These are phyloP conservation scores for Catunica adiposa DNA, from an alignment of 2,329 filamentous ascomycete genomes.

Conservation along the genomic window DNA sequence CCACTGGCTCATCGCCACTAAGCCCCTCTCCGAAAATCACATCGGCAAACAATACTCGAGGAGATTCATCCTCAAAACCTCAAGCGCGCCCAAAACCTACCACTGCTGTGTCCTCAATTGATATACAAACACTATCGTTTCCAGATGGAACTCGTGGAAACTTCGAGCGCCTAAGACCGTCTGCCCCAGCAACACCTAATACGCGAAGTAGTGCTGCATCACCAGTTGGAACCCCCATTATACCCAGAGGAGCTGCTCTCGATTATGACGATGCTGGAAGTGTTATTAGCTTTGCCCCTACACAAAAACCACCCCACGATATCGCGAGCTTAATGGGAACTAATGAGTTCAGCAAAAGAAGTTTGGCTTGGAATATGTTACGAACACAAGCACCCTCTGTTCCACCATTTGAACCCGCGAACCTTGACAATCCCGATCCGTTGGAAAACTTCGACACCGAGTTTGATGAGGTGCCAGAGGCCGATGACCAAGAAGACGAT, in stretches of 20 bases:
- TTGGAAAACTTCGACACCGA: conserved; percentile 57
- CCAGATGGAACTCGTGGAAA: conserved; percentile 52
- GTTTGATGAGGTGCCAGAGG: conserved; percentile 56
- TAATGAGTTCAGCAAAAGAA: conserved; percentile 49
- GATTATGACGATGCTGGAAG: conserved; percentile 49
- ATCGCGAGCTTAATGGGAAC: conserved; percentile 60
- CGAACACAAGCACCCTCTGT: conserved; percentile 43
- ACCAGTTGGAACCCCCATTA: conserved; percentile 19
- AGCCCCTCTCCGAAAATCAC: background rate
- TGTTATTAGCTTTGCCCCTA: conserved; percentile 49
- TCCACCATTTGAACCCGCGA: conserved; percentile 42
- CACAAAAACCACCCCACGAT: conserved; percentile 47
- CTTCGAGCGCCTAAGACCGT: conserved; percentile 30
- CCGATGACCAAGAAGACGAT: conserved; percentile 15
- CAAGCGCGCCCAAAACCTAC: conserved; percentile 46
- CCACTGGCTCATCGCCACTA: background rate
- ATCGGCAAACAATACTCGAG: background rate
- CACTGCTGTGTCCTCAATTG: conserved; percentile 67
- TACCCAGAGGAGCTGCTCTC: conserved; percentile 6
- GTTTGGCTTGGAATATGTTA: conserved; percentile 51
- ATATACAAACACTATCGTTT: conserved; percentile 61
- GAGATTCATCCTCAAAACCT: conserved; percentile 18
- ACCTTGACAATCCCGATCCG: conserved; percentile 29
- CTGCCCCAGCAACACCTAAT: conserved; percentile 23
- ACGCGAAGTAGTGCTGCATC: conserved; percentile 26